Conservation (phyloP, 495 filamentous ascomycete species). For the Podospora comata region DNA sequence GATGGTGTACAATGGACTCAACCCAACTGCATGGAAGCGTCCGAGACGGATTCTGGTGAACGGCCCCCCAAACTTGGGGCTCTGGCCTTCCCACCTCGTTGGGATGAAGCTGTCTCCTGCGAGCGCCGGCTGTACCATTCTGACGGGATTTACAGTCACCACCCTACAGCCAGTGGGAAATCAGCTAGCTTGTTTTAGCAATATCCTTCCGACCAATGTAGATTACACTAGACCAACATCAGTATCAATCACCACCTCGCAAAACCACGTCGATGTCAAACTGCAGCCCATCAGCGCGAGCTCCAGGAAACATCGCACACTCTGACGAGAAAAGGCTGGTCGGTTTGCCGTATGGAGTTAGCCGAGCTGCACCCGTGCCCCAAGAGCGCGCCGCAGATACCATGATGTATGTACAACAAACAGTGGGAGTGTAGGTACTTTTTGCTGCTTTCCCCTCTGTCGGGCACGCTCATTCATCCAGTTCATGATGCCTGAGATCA, state of each 20-base stretch:
- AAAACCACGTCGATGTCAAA: neutral
- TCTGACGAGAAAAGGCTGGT: constrained; percentile 22
- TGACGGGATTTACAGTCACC: constrained; percentile 1
- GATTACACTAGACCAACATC: neutral
- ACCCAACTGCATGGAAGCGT: neutral
- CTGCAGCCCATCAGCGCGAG: neutral
- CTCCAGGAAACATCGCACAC: constrained; percentile 16
- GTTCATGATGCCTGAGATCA: neutral
- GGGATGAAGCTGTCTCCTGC: constrained; percentile 7
- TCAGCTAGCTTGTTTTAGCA: constrained; percentile 1
- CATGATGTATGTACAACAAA: neutral
- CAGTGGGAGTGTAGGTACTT: neutral
- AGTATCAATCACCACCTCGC: too few species aligned
- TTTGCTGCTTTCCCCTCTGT: neutral
- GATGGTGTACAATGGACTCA: neutral
- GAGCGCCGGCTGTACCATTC: constrained; percentile 4
- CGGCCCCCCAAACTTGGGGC: neutral
- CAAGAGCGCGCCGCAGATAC: constrained; percentile 7
- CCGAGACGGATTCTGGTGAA: neutral
- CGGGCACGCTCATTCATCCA: neutral
- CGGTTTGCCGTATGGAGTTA: constrained; percentile 25
- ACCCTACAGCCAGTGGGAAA: neutral
- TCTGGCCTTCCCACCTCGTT: constrained; percentile 1
- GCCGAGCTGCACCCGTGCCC: constrained; percentile 17
- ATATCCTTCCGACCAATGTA: neutral